These are phyloP conservation scores for Parasitella parasitica DNA, from an alignment of 371 early-diverging fungal species.

Conservation along the genomic window DNA sequence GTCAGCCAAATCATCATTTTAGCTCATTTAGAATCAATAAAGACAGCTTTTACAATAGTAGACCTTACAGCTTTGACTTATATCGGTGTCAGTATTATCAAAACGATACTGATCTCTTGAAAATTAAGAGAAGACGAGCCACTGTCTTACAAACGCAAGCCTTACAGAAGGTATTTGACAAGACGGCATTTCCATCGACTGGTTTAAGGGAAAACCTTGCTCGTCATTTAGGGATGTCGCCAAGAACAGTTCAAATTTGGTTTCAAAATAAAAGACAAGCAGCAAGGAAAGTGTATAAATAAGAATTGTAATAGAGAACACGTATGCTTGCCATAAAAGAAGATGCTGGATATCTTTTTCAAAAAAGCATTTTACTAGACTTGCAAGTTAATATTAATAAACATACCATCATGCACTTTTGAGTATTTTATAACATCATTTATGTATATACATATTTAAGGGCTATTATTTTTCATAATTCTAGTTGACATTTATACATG, in stretches of 20 bases:
- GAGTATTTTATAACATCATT: neutral
- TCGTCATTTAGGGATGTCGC: conserved; percentile 66
- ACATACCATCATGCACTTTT: neutral
- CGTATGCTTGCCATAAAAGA: too few relatives aligned
- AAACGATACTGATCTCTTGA: conserved; percentile 22
- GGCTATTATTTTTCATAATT: neutral
- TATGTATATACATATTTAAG: neutral
- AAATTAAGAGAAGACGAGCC: conserved; percentile 33
- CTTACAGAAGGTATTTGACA: conserved; percentile 11
- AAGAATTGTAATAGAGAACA: neutral
- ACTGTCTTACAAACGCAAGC: conserved; percentile 28
- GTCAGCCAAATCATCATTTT: neutral
- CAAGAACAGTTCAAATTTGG: conserved; percentile 83
- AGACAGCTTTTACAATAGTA: neutral
- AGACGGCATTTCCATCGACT: conserved; percentile 18
- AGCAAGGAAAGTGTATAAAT: conserved; percentile 48
- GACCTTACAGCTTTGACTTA: neutral
- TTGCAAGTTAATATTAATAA: neutral
- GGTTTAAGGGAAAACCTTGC: conserved; percentile 57
- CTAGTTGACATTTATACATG: neutral
- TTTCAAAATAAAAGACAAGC: conserved; percentile 88
- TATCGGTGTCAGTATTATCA: neutral
- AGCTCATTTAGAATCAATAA: neutral
- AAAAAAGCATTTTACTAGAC: neutral
- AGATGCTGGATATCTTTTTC: neutral